Percentiles rank a stretch among this genome's conserved stretches.
Evolutionary conservation across 495 filamentous ascomycete genomes (phyloP).

Genomic region (Venustampulla echinocandica): DNA sequence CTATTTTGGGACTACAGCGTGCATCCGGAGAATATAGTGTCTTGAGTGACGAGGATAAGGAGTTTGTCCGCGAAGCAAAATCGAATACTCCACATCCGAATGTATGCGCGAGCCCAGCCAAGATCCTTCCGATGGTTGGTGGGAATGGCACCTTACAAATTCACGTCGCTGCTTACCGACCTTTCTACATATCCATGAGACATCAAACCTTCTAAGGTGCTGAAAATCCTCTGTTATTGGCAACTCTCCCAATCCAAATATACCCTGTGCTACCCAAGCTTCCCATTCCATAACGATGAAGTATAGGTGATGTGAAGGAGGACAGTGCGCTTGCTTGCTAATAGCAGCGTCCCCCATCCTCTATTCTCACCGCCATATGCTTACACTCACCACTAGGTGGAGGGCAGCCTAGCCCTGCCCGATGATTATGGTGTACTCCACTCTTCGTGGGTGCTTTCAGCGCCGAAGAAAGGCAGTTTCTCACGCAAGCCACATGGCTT

Average conservation of each 20-base stretch:
- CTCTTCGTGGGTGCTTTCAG: conserved; percentile 64
- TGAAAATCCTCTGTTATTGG: conserved; percentile 66
- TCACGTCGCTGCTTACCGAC: conserved; percentile 45
- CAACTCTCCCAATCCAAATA: conserved; percentile 58
- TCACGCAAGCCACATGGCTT: conserved; percentile 69
- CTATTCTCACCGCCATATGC: conserved; percentile 58
- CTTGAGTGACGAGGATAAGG: conserved; percentile 53
- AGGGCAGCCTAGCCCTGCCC: conserved; percentile 65
- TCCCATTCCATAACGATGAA: conserved; percentile 54
- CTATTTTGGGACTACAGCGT: conserved; percentile 67
- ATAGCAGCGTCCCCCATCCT: conserved; percentile 58
- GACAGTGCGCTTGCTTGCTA: conserved; percentile 64
- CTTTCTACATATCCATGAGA: conserved; percentile 54
- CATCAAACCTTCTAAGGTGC: conserved; percentile 59
- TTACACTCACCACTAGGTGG: conserved; percentile 66
- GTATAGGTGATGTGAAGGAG: conserved; percentile 55
- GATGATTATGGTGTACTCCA: conserved; percentile 66
- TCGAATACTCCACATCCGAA: conserved; percentile 72
- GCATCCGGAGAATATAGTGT: conserved; percentile 59
- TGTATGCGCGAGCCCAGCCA: conserved; percentile 64
- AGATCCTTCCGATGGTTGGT: conserved; percentile 55
- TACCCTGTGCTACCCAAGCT: conserved; percentile 56
- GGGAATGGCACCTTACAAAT: conserved; percentile 52
- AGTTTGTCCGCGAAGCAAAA: conserved; percentile 52
- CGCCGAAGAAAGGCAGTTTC: conserved; percentile 59